phyloP scores from a whole-genome alignment of 73 alveolate genomes.

The Breviolum minutum region DNA sequence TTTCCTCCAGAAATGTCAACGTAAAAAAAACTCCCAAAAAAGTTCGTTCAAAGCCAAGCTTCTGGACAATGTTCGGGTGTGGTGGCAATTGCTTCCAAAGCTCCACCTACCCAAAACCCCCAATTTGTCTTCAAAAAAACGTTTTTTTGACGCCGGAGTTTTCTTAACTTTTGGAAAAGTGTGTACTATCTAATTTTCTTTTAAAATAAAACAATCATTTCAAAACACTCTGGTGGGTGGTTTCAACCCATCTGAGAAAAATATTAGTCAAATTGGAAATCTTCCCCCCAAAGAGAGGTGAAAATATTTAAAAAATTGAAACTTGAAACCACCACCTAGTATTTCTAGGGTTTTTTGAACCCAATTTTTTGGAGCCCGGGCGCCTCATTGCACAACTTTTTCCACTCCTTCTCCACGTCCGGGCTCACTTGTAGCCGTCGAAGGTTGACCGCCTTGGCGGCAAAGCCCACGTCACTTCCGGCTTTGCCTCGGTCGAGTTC shows the following conservation, averaged over 20 bases:
- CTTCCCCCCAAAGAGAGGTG: too few relatives aligned
- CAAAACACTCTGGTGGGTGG: too few relatives aligned
- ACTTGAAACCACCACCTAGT: too few relatives aligned
- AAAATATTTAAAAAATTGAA: too few relatives aligned
- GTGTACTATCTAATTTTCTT: neutral
- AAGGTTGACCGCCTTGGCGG: slow-evolving; percentile 81
- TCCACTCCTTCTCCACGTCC: slow-evolving; percentile 74
- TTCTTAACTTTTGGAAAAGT: neutral
- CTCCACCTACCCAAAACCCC: slow-evolving; percentile 62
- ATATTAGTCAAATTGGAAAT: too few relatives aligned
- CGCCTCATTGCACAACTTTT: slow-evolving; percentile 72
- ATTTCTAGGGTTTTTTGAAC: neutral
- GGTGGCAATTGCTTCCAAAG: slow-evolving; percentile 61
- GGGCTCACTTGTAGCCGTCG: slow-evolving; percentile 92
- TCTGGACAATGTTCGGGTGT: slow-evolving; percentile 79
- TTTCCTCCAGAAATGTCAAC: neutral
- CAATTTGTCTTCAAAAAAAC: too few relatives aligned
- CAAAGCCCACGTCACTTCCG: slow-evolving; percentile 77
- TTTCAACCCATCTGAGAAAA: too few relatives aligned
- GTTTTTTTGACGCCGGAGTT: too few relatives aligned
- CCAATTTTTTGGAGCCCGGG: neutral
- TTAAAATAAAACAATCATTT: neutral
- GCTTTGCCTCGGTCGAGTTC: slow-evolving; percentile 4
- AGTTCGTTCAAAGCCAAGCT: neutral
- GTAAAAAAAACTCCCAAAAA: neutral